Evolutionary conservation across 83 land plant species (phyloP).

Genomic region (Picea abies): DNA sequence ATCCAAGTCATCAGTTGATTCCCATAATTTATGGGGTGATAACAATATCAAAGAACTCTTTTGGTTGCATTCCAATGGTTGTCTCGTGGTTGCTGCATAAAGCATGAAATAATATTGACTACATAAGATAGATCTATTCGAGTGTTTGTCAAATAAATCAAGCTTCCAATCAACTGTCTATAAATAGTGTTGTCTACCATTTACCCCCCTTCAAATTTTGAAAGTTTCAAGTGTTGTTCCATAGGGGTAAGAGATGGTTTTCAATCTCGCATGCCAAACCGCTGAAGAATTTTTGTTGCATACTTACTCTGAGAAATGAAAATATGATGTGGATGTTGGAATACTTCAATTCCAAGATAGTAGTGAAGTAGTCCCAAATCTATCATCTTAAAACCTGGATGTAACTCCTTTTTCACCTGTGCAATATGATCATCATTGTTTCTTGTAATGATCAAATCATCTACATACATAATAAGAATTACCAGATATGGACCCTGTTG

Average conservation of each 20-base stretch:
- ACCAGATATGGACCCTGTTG: too few relatives aligned
- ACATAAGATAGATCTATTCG: constrained; percentile 20
- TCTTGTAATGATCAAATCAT: too few relatives aligned
- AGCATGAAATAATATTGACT: constrained; percentile 11
- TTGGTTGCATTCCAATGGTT: constrained; percentile 14
- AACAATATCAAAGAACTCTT: not conserved
- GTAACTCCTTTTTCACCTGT: too few relatives aligned
- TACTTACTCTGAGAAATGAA: not conserved
- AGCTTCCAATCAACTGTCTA: constrained; percentile 28
- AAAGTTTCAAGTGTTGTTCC: not conserved
- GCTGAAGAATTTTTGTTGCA: not conserved
- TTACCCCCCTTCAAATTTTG: not conserved
- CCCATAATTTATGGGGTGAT: too few relatives aligned
- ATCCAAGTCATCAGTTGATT: too few relatives aligned
- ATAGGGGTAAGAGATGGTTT: not conserved
- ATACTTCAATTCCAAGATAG: too few relatives aligned
- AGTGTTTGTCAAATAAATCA: constrained; percentile 27
- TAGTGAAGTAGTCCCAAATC: too few relatives aligned
- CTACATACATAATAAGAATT: too few relatives aligned
- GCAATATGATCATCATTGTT: too few relatives aligned
- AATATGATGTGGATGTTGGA: not conserved
- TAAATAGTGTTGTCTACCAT: not conserved
- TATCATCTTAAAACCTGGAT: too few relatives aligned
- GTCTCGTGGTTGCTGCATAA: constrained; percentile 25
- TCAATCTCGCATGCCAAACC: not conserved